These are phyloP conservation scores for Lactifluus subvellereus DNA, from an alignment of 768 basidiomycete species.

Conservation along the genomic window DNA sequence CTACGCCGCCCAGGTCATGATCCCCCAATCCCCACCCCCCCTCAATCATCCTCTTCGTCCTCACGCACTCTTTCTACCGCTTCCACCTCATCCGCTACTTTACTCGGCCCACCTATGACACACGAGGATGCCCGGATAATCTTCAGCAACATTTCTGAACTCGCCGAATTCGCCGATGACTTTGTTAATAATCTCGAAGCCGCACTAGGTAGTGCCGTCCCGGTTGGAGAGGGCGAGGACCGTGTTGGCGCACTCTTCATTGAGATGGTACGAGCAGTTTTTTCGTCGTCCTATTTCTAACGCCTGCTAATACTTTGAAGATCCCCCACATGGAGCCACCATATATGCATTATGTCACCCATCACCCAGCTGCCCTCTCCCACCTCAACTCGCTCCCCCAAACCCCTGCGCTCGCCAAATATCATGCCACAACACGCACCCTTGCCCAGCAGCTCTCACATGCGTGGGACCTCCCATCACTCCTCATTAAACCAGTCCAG, in stretches of 20 bases:
- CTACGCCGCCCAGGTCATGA: slow-evolving; percentile 34
- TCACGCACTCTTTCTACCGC: slow-evolving; percentile 45
- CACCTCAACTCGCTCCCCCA: slow-evolving; percentile 50
- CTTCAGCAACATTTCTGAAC: slow-evolving; percentile 70
- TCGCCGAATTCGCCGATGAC: slow-evolving; percentile 64
- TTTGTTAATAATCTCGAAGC: slow-evolving; percentile 60
- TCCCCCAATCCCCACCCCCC: slow-evolving; percentile 34
- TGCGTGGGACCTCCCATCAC: slow-evolving; percentile 88
- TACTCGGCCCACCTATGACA: slow-evolving; percentile 55
- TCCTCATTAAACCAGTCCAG: slow-evolving; percentile 97
- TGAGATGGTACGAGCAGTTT: slow-evolving; percentile 44
- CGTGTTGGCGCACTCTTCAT: slow-evolving; percentile 65
- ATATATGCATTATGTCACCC: slow-evolving; percentile 77
- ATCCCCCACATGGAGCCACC: slow-evolving; percentile 63
- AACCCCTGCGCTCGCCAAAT: slow-evolving; percentile 55
- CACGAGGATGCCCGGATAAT: slow-evolving; percentile 63
- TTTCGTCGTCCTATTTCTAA: neutral
- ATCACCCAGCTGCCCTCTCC: slow-evolving; percentile 66
- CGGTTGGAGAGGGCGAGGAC: slow-evolving; percentile 64
- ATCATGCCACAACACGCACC: slow-evolving; percentile 59
- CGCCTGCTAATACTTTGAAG: slow-evolving; percentile 33
- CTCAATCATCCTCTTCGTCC: slow-evolving; percentile 43
- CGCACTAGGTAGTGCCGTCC: slow-evolving; percentile 57
- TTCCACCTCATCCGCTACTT: slow-evolving; percentile 39
- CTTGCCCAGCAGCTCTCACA: slow-evolving; percentile 70